Conservation (phyloP, 2,329 filamentous ascomycete species). For the Cercospora sesami region DNA sequence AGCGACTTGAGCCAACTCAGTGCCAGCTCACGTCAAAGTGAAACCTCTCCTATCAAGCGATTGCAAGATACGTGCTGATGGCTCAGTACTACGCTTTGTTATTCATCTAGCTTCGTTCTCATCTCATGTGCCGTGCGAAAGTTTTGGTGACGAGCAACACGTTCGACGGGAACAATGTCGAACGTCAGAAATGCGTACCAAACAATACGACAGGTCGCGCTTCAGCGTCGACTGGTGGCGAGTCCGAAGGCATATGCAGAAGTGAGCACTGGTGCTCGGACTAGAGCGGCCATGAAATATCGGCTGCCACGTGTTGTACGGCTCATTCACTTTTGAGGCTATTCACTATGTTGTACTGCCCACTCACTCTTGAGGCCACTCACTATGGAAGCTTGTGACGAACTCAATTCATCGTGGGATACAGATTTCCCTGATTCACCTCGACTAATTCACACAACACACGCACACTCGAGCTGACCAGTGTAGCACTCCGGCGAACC, state of each 20-base stretch:
- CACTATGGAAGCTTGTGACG: background rate
- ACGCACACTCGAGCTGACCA: background rate
- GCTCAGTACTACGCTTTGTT: background rate
- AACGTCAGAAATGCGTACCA: background rate
- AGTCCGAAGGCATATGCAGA: too few relatives aligned
- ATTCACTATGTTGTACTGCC: too few relatives aligned
- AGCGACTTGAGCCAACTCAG: background rate
- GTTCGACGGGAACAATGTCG: background rate
- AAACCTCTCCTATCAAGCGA: conserved; percentile 1
- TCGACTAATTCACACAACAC: background rate
- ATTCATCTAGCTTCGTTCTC: background rate
- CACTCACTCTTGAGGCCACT: too few relatives aligned
- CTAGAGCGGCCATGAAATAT: too few relatives aligned
- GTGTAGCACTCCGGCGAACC: background rate
- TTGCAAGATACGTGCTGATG: background rate
- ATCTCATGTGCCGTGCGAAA: background rate
- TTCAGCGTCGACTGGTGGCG: background rate
- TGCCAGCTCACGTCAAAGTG: conserved; percentile 6
- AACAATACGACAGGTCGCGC: background rate
- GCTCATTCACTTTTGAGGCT: too few relatives aligned
- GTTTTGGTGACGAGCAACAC: background rate
- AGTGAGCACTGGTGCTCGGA: too few relatives aligned
- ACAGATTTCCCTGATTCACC: background rate
- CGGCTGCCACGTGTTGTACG: too few relatives aligned
- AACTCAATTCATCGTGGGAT: background rate